phyloP scores from a whole-genome alignment of 2,329 filamentous ascomycete genomes.

The Escovopsis weberi region DNA sequence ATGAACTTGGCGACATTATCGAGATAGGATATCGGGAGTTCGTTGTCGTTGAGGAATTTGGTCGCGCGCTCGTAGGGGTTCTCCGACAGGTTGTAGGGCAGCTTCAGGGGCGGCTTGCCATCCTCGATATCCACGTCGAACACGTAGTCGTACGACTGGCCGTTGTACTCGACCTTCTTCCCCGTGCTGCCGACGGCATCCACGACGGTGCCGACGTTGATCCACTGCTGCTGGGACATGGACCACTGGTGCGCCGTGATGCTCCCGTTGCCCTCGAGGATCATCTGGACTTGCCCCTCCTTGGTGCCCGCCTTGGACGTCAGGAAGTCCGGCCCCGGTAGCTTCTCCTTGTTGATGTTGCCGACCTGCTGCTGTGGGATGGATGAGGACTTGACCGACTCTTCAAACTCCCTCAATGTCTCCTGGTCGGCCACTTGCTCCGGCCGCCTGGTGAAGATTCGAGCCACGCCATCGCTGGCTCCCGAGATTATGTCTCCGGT shows the following conservation, averaged over 20 bases:
- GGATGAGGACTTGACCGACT: constrained; percentile 65
- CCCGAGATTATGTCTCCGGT: constrained; percentile 91
- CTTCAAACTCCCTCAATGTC: constrained; percentile 60
- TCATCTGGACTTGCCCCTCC: constrained; percentile 91
- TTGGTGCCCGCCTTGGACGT: constrained; percentile 75
- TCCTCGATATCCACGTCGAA: constrained; percentile 96
- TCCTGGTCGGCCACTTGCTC: constrained; percentile 57
- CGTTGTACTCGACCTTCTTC: constrained; percentile 60
- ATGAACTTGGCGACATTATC: constrained; percentile 93
- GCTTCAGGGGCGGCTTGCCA: constrained; percentile 77
- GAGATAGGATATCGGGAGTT: constrained; percentile 73
- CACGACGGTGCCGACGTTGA: constrained; percentile 86
- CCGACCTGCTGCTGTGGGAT: constrained; percentile 79
- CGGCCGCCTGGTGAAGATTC: constrained; percentile 64
- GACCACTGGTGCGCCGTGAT: constrained; percentile 88
- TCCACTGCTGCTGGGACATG: constrained; percentile 53
- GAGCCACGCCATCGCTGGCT: constrained; percentile 73
- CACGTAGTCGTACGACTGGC: constrained; percentile 87
- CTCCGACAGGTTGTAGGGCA: constrained; percentile 86
- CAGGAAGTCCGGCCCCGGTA: constrained; percentile 80
- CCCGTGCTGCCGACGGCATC: constrained; percentile 74
- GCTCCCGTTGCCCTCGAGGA: constrained; percentile 65
- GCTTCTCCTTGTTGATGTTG: constrained; percentile 77
- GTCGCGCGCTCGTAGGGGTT: constrained; percentile 86
- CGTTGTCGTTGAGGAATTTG: constrained; percentile 80